Conservation (phyloP, 78 protist genomes). For the Carpediemonas membranifera region DNA sequence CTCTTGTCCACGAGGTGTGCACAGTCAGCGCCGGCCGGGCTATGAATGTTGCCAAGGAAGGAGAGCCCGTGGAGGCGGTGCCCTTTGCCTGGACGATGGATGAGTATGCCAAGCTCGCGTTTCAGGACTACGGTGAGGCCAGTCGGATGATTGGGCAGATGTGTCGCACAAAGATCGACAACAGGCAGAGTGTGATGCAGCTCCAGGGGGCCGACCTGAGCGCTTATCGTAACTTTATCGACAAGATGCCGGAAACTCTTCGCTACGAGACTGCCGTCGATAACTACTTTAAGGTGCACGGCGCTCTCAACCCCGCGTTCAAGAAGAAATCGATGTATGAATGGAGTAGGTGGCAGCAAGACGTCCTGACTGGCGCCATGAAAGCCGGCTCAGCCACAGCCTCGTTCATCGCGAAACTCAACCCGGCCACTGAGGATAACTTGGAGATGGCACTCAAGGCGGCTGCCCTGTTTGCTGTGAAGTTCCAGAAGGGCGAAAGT, state of each 20-base stretch:
- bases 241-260: neutral
- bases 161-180: neutral
- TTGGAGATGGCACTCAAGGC: no score
- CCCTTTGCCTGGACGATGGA: neutral
- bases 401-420: no score
- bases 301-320: neutral
- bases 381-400: no score
- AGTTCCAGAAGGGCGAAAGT: no score
- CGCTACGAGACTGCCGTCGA: neutral
- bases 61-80: neutral
- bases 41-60: slow-evolving; percentile 1
- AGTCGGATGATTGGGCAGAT: neutral
- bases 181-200: slow-evolving; percentile 19
- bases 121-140: slow-evolving; percentile 5
- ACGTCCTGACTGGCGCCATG: neutral
- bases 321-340: neutral
- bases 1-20: slow-evolving; percentile 29
- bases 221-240: no score
- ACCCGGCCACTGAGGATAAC: no score
- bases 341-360: neutral
- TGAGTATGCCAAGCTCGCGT: neutral
- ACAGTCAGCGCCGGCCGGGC: slow-evolving; percentile 1
- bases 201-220: slow-evolving; percentile 19
- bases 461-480: no score
- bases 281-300: neutral